Conservation (phyloP, 495 filamentous ascomycete genomes). For the Aspergillus saccharolyticus region DNA sequence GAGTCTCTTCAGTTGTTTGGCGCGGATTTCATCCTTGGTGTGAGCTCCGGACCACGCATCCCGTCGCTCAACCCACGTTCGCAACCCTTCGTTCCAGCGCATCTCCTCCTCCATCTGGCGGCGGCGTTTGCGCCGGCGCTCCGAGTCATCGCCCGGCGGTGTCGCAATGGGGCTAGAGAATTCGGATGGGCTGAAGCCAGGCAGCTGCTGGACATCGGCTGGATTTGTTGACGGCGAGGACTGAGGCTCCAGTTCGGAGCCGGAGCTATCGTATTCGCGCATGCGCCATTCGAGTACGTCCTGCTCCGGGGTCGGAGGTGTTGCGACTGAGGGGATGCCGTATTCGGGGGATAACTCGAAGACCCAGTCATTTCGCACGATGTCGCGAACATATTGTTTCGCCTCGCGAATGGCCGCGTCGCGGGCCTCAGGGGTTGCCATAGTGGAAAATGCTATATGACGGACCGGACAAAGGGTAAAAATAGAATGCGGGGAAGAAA, state of each 20-base stretch:
- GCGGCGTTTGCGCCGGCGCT: conserved; percentile 56
- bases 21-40: conserved; percentile 27
- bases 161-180: conserved; percentile 5
- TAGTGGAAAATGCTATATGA: conserved; percentile 9
- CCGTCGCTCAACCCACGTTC: conserved; percentile 66
- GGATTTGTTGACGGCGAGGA: conserved; percentile 22
- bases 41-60: conserved; percentile 85
- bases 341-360: conserved; percentile 29
- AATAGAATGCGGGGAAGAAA: not conserved
- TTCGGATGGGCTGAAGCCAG: conserved; percentile 5
- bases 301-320: conserved; percentile 23
- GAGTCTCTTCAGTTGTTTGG: not conserved
- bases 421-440: conserved; percentile 30
- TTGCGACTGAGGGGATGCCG: conserved; percentile 23
- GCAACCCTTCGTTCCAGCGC: conserved; percentile 76
- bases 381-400: conserved; percentile 37
- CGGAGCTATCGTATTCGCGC: conserved; percentile 40
- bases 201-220: conserved; percentile 9
- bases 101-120: conserved; percentile 65
- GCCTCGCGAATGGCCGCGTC: conserved; percentile 41
- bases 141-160: conserved; percentile 6
- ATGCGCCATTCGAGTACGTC: conserved; percentile 39
- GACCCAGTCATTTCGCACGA: conserved; percentile 42
- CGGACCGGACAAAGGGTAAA: not conserved
- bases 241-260: conserved; percentile 39